Conservation (phyloP, 1,284 basidiomycete genomes). For the Ustanciosporium gigantosporum region DNA sequence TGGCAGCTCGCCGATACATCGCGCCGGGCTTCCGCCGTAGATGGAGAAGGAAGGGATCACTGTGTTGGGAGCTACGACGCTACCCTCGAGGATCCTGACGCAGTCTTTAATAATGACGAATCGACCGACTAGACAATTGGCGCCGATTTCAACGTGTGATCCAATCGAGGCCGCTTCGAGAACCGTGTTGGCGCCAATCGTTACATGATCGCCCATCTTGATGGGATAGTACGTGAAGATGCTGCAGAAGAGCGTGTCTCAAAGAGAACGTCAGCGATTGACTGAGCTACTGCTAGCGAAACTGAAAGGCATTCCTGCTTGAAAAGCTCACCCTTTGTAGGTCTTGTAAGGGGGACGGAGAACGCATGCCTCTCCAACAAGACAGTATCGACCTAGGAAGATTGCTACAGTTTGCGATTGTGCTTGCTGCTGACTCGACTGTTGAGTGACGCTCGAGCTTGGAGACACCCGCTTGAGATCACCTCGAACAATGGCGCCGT, state of each 20-base stretch:
- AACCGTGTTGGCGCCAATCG: slow-evolving; percentile 82
- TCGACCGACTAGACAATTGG: slow-evolving; percentile 92
- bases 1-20: slow-evolving; percentile 74
- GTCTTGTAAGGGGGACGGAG: slow-evolving; percentile 69
- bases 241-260: slow-evolving; percentile 5
- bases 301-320: background rate
- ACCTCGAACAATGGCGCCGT: slow-evolving; percentile 82
- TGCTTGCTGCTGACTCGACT: slow-evolving; percentile 3
- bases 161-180: slow-evolving; percentile 94
- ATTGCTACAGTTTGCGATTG: slow-evolving; percentile 73
- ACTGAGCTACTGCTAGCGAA: too few relatives aligned
- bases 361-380: slow-evolving; percentile 83
- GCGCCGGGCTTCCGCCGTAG: slow-evolving; percentile 88
- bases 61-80: slow-evolving; percentile 86
- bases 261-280: background rate
- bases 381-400: slow-evolving; percentile 86
- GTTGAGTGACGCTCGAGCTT: slow-evolving; percentile 68
- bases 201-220: slow-evolving; percentile 92
- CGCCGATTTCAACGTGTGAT: slow-evolving; percentile 90
- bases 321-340: slow-evolving; percentile 68
- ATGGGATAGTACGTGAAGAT: slow-evolving; percentile 97
- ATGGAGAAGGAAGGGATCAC: slow-evolving; percentile 85
- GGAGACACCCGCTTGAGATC: slow-evolving; percentile 73
- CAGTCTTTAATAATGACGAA: slow-evolving; percentile 97
- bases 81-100: slow-evolving; percentile 81